Conservation (phyloP, 2,329 filamentous ascomycete species). For the Phaeosphaeria sp. region DNA sequence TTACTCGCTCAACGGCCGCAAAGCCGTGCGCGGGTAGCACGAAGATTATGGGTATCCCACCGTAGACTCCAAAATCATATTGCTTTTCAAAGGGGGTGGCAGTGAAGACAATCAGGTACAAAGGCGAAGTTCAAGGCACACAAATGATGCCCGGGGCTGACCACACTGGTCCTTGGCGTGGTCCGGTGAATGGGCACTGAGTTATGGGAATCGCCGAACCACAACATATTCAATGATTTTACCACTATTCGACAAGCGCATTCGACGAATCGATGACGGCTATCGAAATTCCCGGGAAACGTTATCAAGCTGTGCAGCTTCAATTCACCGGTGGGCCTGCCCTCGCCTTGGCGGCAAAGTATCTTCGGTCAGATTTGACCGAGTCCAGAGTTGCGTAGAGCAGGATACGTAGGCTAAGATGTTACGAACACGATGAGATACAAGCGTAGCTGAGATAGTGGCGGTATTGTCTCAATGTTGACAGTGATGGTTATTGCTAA, state of each 20-base stretch:
- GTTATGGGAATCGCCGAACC: not conserved
- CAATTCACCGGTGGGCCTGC: not conserved
- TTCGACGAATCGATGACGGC: not conserved
- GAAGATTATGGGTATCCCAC: not conserved
- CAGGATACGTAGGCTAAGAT: not conserved
- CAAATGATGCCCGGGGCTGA: not conserved
- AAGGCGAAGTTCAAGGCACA: not conserved
- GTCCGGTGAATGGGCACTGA: not conserved
- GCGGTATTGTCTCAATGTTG: not conserved
- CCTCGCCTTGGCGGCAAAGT: not conserved
- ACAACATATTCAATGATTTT: not conserved
- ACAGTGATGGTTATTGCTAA: not conserved
- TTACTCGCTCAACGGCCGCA: too few species aligned
- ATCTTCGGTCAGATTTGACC: not conserved
- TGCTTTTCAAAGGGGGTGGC: not conserved
- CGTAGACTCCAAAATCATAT: not conserved
- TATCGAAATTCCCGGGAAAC: too few species aligned
- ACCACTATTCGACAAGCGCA: not conserved
- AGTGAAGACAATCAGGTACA: not conserved
- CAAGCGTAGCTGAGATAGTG: not conserved
- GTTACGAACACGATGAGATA: not conserved
- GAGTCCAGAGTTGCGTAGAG: not conserved
- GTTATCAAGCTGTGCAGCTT: too few species aligned
- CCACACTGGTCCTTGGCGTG: not conserved
- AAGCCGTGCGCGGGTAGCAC: not conserved